Percentiles rank a stretch among this genome's conserved stretches.
These are phyloP conservation scores for Candida sonorensis DNA, from an alignment of 805 yeast species.

Conservation along the genomic window DNA sequence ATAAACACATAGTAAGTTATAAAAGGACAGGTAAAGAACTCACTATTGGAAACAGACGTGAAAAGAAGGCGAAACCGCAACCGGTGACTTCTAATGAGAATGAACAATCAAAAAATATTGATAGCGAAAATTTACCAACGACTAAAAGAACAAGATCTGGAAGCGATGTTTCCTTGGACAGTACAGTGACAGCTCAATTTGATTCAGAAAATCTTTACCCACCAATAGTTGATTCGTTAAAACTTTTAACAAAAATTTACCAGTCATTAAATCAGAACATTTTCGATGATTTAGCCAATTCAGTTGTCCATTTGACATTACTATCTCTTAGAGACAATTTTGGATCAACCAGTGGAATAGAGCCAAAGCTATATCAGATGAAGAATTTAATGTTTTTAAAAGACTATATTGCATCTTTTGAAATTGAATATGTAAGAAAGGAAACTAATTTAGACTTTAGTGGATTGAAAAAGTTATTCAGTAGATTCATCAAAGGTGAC, in stretches of 20 bases:
- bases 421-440: slow-evolving; percentile 65
- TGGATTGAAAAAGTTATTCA: slow-evolving; percentile 50
- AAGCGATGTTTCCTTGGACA: slow-evolving; percentile 9
- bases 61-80: slow-evolving; percentile 1
- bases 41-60: slow-evolving; percentile 41
- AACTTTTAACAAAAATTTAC: slow-evolving; percentile 68
- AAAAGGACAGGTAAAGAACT: slow-evolving; percentile 65
- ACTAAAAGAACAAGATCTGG: slow-evolving; percentile 9
- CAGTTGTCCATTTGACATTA: slow-evolving; percentile 74
- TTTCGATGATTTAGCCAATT: slow-evolving; percentile 86
- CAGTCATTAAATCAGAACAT: slow-evolving; percentile 71
- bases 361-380: slow-evolving; percentile 60
- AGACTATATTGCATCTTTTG: slow-evolving; percentile 65
- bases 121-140: too few relatives aligned
- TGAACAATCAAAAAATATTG: slow-evolving; percentile 2
- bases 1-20: slow-evolving; percentile 59
- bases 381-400: slow-evolving; percentile 66
- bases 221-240: slow-evolving; percentile 64
- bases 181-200: too few relatives aligned
- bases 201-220: slow-evolving; percentile 38
- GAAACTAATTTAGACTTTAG: slow-evolving; percentile 78
- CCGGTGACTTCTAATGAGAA: not conserved
- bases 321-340: slow-evolving; percentile 51
- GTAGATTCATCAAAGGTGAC: slow-evolving; percentile 25
- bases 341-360: slow-evolving; percentile 43